Evolutionary conservation across 345 rosid genomes (phyloP).

Genomic region (Laguncularia racemosa): DNA sequence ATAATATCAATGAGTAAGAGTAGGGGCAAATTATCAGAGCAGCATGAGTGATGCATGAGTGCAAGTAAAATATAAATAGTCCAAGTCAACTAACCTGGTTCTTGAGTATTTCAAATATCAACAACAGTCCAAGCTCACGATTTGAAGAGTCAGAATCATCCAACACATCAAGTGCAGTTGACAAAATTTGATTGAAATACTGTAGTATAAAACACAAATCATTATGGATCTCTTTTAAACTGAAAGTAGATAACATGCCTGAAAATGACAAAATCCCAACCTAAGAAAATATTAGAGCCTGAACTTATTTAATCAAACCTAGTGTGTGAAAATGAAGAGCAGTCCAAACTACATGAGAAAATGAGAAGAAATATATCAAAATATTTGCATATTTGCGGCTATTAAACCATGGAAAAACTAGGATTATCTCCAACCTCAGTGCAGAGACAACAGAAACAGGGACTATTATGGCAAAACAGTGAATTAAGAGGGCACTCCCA

Average conservation of each 20-base stretch:
- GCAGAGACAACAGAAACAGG: too few relatives aligned
- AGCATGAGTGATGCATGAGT: neutral
- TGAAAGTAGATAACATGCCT: neutral
- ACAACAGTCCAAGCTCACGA: constrained; percentile 30
- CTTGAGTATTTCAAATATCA: constrained; percentile 35
- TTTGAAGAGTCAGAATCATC: constrained; percentile 40
- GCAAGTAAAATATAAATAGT: too few relatives aligned
- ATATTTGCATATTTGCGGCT: too few relatives aligned
- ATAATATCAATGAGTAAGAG: neutral
- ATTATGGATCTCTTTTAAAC: neutral
- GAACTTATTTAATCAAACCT: neutral
- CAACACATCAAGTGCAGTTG: constrained; percentile 37
- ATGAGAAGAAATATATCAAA: too few relatives aligned
- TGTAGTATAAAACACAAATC: constrained; percentile 16
- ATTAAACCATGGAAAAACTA: too few relatives aligned
- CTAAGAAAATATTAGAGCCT: neutral
- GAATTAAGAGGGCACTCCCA: too few relatives aligned
- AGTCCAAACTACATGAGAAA: too few relatives aligned
- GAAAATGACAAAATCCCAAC: neutral
- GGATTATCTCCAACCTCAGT: too few relatives aligned
- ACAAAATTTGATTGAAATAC: constrained; percentile 50
- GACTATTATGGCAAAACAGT: too few relatives aligned
- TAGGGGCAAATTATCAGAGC: neutral
- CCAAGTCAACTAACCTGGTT: constrained; percentile 30
- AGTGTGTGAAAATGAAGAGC: constrained; percentile 8